These are phyloP conservation scores for Pistacia atlantica DNA, from an alignment of 345 rosid species.

Conservation along the genomic window DNA sequence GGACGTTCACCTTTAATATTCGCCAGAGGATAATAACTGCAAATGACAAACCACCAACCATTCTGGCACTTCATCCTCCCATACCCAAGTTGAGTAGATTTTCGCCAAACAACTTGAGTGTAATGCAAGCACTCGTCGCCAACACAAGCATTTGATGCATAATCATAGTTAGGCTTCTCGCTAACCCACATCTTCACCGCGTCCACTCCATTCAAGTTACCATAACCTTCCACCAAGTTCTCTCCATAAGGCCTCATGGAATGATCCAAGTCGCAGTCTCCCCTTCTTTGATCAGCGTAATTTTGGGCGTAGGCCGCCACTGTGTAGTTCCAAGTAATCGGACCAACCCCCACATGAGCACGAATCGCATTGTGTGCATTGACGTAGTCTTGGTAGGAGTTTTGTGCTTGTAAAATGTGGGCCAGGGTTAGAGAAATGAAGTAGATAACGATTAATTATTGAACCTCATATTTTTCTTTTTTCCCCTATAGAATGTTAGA, in stretches of 20 bases:
- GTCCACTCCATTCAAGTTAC: background rate
- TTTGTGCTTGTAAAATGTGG: background rate
- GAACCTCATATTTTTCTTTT: background rate
- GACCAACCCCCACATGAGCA: conserved; percentile 21
- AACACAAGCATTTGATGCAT: conserved; percentile 11
- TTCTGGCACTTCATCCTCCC: conserved; percentile 27
- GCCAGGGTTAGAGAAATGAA: background rate
- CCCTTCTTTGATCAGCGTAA: conserved; percentile 10
- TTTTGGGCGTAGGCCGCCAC: conserved; percentile 24
- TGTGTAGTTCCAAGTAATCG: conserved; percentile 22
- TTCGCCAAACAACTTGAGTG: conserved; percentile 35
- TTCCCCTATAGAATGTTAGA: background rate
- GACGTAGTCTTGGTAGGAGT: conserved; percentile 17
- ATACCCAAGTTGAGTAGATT: conserved; percentile 22
- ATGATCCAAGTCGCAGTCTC: conserved; percentile 23
- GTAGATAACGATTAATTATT: background rate
- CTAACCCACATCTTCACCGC: conserved; percentile 31
- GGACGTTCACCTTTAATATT: conserved; percentile 25
- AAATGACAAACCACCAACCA: conserved; percentile 24
- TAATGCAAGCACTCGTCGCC: conserved; percentile 33
- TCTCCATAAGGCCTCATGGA: conserved; percentile 35
- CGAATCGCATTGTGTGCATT: conserved; percentile 27
- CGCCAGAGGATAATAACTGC: conserved; percentile 26
- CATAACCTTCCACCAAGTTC: conserved; percentile 30
- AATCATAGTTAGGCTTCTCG: conserved; percentile 30